Evolutionary conservation across 805 yeast species (phyloP).

Genomic region (Lipomyces orientalis): DNA sequence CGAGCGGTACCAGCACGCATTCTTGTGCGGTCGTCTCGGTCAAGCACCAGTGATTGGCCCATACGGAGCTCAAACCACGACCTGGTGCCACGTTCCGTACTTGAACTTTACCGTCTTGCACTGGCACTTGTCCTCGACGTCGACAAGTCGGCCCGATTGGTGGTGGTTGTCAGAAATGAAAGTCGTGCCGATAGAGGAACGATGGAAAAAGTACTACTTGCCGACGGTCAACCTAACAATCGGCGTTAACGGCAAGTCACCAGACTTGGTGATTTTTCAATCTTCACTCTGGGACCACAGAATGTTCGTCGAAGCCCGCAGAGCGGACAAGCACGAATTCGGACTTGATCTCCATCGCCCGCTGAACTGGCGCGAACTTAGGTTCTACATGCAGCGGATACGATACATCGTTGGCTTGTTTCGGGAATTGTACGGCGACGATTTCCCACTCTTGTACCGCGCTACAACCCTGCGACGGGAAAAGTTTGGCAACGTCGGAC

Average conservation of each 20-base stretch:
- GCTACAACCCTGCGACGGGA: conserved; percentile 5
- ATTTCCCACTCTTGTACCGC: conserved; percentile 19
- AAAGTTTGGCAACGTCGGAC: neutral
- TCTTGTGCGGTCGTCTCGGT: conserved; percentile 9
- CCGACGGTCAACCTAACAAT: neutral
- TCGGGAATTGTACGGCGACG: conserved; percentile 12
- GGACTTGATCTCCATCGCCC: neutral
- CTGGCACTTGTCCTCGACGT: conserved; percentile 31
- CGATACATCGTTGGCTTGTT: neutral
- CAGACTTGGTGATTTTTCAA: conserved; percentile 30
- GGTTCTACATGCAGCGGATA: conserved; percentile 8
- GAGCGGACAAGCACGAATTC: neutral
- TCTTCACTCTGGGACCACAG: conserved; percentile 34
- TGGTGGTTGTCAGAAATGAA: conserved; percentile 29
- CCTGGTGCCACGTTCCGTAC: conserved; percentile 23
- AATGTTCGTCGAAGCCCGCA: conserved; percentile 7
- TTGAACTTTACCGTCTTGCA: conserved; percentile 31
- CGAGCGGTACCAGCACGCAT: conserved; percentile 9
- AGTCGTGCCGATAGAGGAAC: conserved; percentile 29
- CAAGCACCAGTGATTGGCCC: neutral
- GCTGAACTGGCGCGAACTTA: conserved; percentile 10
- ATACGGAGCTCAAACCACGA: conserved; percentile 20
- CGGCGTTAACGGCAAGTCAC: neutral
- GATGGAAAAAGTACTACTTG: conserved; percentile 18
- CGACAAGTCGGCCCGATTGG: conserved; percentile 28